These are phyloP conservation scores for Thielaviopsis punctulata DNA, from an alignment of 2,329 filamentous ascomycete species.

Conservation along the genomic window DNA sequence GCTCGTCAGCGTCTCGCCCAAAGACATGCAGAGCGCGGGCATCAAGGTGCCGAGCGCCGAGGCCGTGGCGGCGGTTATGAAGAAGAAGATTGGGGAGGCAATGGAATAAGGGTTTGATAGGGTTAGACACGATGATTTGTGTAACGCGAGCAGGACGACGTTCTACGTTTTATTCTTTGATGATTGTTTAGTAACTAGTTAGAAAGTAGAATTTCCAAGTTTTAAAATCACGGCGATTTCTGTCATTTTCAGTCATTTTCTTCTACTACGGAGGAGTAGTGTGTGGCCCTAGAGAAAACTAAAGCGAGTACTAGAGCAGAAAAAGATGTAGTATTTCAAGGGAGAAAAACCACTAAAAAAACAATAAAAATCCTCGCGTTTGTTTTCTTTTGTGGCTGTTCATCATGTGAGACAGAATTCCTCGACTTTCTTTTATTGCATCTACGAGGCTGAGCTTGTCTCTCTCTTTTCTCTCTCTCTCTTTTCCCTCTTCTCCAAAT, in stretches of 20 bases:
- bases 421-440: too few relatives aligned
- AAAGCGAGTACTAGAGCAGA: not conserved
- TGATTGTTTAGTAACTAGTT: not conserved
- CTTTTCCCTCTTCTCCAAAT: not conserved
- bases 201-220: too few relatives aligned
- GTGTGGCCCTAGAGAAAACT: too few relatives aligned
- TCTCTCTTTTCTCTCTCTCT: too few relatives aligned
- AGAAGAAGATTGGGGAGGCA: conserved; percentile 7
- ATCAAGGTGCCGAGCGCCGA: conserved; percentile 1
- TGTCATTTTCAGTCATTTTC: too few relatives aligned
- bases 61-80: conserved; percentile 8
- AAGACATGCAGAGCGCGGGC: not conserved
- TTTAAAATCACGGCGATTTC: too few relatives aligned
- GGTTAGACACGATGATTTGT: too few relatives aligned
- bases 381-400: not conserved
- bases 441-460: too few relatives aligned
- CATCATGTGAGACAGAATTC: not conserved
- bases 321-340: not conserved
- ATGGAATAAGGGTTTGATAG: not conserved
- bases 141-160: not conserved
- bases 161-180: not conserved
- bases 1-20: not conserved
- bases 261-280: too few relatives aligned
- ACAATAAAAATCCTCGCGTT: not conserved
- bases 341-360: not conserved